Base-by-base conservation (phyloP, 2,329 filamentous ascomycete genomes). In the Xylaria sp. region DNA sequence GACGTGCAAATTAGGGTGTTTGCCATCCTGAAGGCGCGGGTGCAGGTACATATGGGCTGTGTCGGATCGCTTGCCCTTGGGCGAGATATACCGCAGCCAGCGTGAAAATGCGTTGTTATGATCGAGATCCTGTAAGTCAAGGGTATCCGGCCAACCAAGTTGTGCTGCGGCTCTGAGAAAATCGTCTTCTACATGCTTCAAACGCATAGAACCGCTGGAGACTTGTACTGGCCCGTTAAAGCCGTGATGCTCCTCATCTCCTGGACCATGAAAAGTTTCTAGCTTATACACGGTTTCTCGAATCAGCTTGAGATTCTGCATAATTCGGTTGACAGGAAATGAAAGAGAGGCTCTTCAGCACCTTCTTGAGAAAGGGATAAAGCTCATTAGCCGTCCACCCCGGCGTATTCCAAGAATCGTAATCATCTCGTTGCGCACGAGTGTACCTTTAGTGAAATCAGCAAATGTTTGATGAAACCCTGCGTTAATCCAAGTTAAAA, bases 291-390 rank as follows among this genome's bases (percentile, higher is more conserved):
- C 12, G 21, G 42, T 47, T 23, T 21, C 16, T 27, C n/a, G 23
- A 10, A 48, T 66, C 25, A 71, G 66, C 42, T 44, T 64, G 5
- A 18, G 40, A 8, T 8, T 44, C 5, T 29, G 23, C 3, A 12
- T 25, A 21, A 23, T 55, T 13, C 16, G 53, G 25, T 23, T 3
- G 21, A 47, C 1, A 13, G 40, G n/a, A 32, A 59, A 42, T 5
- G 21, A 21, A 44, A 35, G 4, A 35, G 8, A 29, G 29, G 8
- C n/a, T 10, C 5, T 60, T 47, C 5, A 13, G n/a, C 65, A 78
- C 77, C 79, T 87, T 89, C 50, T 84, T 87, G 68, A 87, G 75
- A 67, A 85, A 84, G 0, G 86, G 85, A 13, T 85, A 72, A 76
- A 89, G 21, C 25, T 78, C 76, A 23, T 78, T 75, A 3, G 75